Evolutionary conservation across 2,329 filamentous ascomycete genomes (phyloP).

Genomic region (Coniella lustricola): DNA sequence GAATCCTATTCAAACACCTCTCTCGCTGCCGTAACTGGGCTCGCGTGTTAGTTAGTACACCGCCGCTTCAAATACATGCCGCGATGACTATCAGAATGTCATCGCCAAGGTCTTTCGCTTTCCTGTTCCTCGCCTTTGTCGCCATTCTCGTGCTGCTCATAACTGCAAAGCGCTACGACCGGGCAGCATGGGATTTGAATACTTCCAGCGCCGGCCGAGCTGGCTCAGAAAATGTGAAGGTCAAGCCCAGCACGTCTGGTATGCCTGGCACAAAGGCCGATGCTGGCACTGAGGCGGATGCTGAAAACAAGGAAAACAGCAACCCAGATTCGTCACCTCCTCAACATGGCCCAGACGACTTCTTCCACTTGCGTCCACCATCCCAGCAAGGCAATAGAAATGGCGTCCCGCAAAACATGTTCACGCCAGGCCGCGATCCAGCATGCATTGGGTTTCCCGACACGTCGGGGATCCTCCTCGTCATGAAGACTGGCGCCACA

Average conservation of each 20-base stretch:
- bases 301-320: background rate
- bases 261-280: background rate
- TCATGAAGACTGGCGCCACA: slow-evolving; percentile 54
- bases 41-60: too few species aligned
- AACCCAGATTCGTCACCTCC: background rate
- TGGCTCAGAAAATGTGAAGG: too few species aligned
- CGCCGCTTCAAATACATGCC: too few species aligned
- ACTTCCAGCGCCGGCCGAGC: slow-evolving; percentile 20
- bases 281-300: background rate
- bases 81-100: slow-evolving; percentile 20
- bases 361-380: too few species aligned
- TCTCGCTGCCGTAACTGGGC: too few species aligned
- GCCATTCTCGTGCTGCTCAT: slow-evolving; percentile 27
- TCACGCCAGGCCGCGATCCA: slow-evolving; percentile 5
- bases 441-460: slow-evolving; percentile 32
- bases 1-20: too few species aligned
- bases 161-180: slow-evolving; percentile 25
- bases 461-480: slow-evolving; percentile 39
- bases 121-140: slow-evolving; percentile 22
- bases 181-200: slow-evolving; percentile 24
- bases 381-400: too few species aligned
- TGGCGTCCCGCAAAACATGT: background rate
- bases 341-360: too few species aligned
- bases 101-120: slow-evolving; percentile 23
- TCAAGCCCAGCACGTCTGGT: too few species aligned